Base-by-base conservation (phyloP, 768 basidiomycete species). In the Xerocomus spinulosus region DNA sequence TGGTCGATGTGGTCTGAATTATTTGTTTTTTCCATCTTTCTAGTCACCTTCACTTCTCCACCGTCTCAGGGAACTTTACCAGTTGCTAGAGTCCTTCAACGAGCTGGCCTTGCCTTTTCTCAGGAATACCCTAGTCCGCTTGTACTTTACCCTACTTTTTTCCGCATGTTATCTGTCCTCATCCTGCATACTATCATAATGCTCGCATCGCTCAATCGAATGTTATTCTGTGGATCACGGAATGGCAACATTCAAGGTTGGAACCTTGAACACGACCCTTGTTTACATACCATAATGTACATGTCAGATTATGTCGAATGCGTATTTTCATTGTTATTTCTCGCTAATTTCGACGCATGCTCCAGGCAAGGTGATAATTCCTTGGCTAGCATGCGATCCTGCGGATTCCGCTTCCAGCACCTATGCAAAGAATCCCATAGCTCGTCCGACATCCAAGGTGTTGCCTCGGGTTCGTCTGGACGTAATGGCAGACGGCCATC, bases 391-490 rank as follows among this genome's bases (percentile, higher is more conserved):
- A 76, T 76, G 3, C 80, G 70, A 23, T 60, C 62, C 18, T 51
- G 49, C 24, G 72, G 60, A 29, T 69, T 53, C 30, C 59, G 56
- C 32, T 58, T 61, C 81, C 81, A 83, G 54, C 81, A 80, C 23
- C 53, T 54, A 41, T 58, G 44, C 70, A 82, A 62, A 21, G 71
- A 51, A 24, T 50, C 55, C 81, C 81, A 82, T 20, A 81, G 38
- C 5, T 56, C 68, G 47, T 80, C 74, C 5, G 72, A 70, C 49
- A 79, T 56, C 72, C 74, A 77, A 38, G 48, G 55, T 10, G 59
- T 59, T 2, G 57, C 66, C 18, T 53, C 57, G 5, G 52, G 58
- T 4, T 63, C 68, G 24, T 64, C 51, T 28, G 82, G 82, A 10
- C 76, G 68, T 0, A 54, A 59, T 3, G 81, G 82, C 49, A 69